These are phyloP conservation scores for Cicer bijugum DNA, from an alignment of 306 rosid species.

Conservation along the genomic window DNA sequence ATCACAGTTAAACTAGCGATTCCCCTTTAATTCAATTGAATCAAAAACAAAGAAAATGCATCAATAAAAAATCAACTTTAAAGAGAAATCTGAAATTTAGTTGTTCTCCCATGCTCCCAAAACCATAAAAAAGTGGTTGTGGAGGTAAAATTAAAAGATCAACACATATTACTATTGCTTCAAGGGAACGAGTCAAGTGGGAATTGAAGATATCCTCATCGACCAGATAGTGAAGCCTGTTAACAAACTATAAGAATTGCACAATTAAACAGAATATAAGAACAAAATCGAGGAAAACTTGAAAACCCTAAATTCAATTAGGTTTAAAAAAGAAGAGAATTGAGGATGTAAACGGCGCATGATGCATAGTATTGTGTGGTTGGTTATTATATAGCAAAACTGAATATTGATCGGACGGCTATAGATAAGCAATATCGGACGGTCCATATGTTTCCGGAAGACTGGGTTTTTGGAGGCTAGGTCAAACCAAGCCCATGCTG, in stretches of 20 bases:
- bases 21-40: neutral
- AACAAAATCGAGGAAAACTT: too few relatives aligned
- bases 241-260: neutral
- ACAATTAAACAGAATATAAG: neutral
- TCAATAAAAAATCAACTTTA: fast-evolving
- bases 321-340: neutral
- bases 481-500: too few relatives aligned
- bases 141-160: conserved; percentile 45
- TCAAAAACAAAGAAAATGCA: neutral
- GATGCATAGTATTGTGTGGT: fast-evolving
- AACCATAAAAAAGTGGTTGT: neutral
- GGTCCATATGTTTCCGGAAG: too few relatives aligned
- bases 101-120: conserved; percentile 51
- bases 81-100: conserved; percentile 44
- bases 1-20: conserved; percentile 53
- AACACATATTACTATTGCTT: conserved; percentile 73
- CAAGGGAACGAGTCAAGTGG: conserved; percentile 97
- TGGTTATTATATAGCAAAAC: conserved; percentile 19
- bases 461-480: too few relatives aligned
- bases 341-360: neutral
- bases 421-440: too few relatives aligned
- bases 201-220: conserved; percentile 67
- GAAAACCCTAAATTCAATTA: conserved; percentile 32
- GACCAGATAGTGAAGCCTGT: conserved; percentile 89
- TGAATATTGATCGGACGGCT: conserved; percentile 43